Base-by-base conservation (phyloP, 2,329 filamentous ascomycete species). In the Diaporthe sp. region DNA sequence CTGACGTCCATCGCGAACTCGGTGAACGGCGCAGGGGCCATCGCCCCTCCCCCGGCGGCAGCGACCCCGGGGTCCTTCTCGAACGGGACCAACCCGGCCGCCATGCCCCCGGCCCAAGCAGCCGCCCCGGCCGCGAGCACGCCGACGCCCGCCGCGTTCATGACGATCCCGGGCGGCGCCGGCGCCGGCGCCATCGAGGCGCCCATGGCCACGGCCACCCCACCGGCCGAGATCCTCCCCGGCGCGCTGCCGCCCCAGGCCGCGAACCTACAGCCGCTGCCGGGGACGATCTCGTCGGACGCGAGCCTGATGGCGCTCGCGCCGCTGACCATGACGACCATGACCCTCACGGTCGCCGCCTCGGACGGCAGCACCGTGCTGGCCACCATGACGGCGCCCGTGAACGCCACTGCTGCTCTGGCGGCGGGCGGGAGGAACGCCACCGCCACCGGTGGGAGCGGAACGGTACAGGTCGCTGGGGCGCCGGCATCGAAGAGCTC, bases 321-420 rank as follows among this genome's bases (percentile, higher is more conserved):
- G 58, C 51, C 72, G 72, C 72, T 70, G 72, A 28, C 51, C 39
- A 55, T 74, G 60, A 74, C 61, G 72, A 74, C 72, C 9, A 70
- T 74, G 72, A 74, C 72, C 9, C 13, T 46, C 9, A 70, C 55
- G 72, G 37, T 74, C 3, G 39, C 61, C 9, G 65, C 19, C 7
- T 22, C 61, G 39, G 61, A 39, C 46, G 61, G 62, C 17, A 60
- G 10, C 22, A 70, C 51, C 58, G 42, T 74, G 39, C 10, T 74
- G 61, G 72, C 65, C 6, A 74, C 72, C 12, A 74, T 74, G 72
- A 74, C 72, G 51, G 72, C 72, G 9, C 72, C 72, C 4, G 17
- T 57, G 3, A 49, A 60, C 51, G 51, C 31, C 28, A 57, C 42
- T 9, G 61, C 51, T 55, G 53, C 13, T 19, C 13, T 15, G 17